Evolutionary conservation across 306 rosid genomes (phyloP).

Genomic region (peach (Prunus persica)): Prunus_persica_NCBIv2 NC_034009.1:36302001-36302500

Average conservation of each 20-base stretch:
- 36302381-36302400: not conserved
- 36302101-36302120: conserved; percentile 43
- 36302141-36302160: conserved; percentile 26
- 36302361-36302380: not conserved
- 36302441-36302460: no score
- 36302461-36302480: no score
- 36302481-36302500: rapidly evolving
- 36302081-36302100: conserved; percentile 31
- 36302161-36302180: conserved; percentile 46
- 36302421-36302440: no score
- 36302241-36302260: no score
- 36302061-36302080: conserved; percentile 27
- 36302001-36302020: no score
- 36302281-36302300: not conserved
- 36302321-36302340: not conserved
- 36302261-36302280: no score
- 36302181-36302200: not conserved
- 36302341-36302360: not conserved
- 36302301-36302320: conserved; percentile 24
- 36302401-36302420: not conserved
- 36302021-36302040: not conserved
- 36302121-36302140: conserved; percentile 34
- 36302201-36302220: no score
- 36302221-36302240: no score
- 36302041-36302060: conserved; percentile 13